A percentile compares a stretch with the other conserved stretches of the same genome.
These are phyloP conservation scores for Pichiaceae sp. DNA, from an alignment of 1,139 yeast genomes.

Conservation along the genomic window DNA sequence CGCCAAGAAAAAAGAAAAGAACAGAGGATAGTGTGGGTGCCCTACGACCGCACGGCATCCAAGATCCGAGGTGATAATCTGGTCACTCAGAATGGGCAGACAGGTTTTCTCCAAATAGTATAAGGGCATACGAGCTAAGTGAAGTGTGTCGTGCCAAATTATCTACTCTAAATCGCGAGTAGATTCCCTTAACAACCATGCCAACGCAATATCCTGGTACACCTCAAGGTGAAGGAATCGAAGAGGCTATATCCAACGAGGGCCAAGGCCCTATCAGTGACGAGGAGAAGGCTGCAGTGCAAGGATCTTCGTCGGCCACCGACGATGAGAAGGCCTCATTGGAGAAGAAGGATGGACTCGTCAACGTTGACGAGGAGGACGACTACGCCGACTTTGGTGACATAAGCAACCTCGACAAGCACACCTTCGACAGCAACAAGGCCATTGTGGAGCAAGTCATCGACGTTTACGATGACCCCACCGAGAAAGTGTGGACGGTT, in stretches of 20 bases:
- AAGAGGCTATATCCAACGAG: neutral
- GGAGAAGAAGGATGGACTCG: neutral
- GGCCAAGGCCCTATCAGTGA: too few species aligned
- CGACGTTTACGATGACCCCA: conserved; percentile 19
- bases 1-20: too few species aligned
- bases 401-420: neutral
- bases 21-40: too few species aligned
- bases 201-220: neutral
- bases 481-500: conserved; percentile 21
- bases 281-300: neutral
- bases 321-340: neutral
- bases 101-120: too few species aligned
- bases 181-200: too few species aligned
- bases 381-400: conserved; percentile 1
- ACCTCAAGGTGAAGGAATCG: neutral
- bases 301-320: neutral
- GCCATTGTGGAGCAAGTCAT: conserved; percentile 17
- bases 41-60: too few species aligned
- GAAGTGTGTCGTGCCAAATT: too few species aligned
- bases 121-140: too few species aligned
- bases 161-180: too few species aligned
- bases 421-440: conserved; percentile 6
- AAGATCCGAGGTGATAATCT: too few species aligned
- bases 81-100: too few species aligned
- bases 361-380: neutral